These are phyloP conservation scores for Irpex sp. DNA, from an alignment of 1,284 basidiomycete species.

Conservation along the genomic window DNA sequence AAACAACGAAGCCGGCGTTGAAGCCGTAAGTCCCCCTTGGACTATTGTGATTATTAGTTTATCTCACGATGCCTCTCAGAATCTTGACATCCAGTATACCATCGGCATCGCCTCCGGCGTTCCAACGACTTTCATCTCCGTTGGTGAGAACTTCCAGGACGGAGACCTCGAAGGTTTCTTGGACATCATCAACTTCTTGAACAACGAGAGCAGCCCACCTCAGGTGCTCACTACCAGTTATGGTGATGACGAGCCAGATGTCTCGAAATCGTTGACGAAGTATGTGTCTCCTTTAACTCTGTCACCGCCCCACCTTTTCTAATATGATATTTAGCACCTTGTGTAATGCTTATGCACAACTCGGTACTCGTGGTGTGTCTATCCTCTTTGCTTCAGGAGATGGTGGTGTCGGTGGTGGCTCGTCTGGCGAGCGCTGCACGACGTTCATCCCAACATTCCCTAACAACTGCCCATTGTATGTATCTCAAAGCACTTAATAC, in stretches of 20 bases:
- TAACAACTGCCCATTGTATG: conserved; percentile 52
- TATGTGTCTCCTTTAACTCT: conserved; percentile 46
- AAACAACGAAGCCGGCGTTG: conserved; percentile 31
- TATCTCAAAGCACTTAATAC: conserved; percentile 13
- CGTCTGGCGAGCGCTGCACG: conserved; percentile 42
- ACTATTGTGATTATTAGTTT: conserved; percentile 11
- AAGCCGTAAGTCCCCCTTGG: conserved; percentile 46
- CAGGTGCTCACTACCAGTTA: conserved; percentile 46
- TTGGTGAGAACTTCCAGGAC: conserved; percentile 32
- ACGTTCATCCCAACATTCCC: conserved; percentile 71
- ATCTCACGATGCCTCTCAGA: conserved; percentile 16
- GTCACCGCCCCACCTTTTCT: conserved; percentile 36
- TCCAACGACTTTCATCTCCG: conserved; percentile 37
- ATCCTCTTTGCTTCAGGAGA: conserved; percentile 68
- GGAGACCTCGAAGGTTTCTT: conserved; percentile 21
- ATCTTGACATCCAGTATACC: conserved; percentile 65
- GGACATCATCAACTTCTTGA: conserved; percentile 24
- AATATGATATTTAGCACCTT: conserved; percentile 21
- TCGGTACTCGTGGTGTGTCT: conserved; percentile 59
- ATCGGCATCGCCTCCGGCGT: conserved; percentile 39
- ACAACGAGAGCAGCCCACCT: conserved; percentile 36
- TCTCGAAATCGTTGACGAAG: conserved; percentile 42
- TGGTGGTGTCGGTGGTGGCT: conserved; percentile 49
- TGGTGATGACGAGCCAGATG: conserved; percentile 20
- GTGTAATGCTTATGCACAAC: conserved; percentile 58